Evolutionary conservation across 768 basidiomycete genomes (phyloP).

Genomic region (Suillus brevipes): DNA sequence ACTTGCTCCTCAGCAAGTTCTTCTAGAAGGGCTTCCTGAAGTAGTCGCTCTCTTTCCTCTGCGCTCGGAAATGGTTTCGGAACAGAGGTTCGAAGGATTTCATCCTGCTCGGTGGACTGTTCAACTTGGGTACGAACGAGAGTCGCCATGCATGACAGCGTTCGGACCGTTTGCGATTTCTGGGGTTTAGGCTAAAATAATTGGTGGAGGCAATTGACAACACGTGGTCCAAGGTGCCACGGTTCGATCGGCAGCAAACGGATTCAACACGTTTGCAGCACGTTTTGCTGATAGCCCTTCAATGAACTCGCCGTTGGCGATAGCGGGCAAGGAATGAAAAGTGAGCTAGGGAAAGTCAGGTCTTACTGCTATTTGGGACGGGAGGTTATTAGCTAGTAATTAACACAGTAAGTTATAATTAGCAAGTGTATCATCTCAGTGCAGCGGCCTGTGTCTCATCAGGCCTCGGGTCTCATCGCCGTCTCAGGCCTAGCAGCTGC

Average conservation of each 20-base stretch:
- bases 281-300: not conserved
- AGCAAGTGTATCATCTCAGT: not conserved
- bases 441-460: slow-evolving; percentile 1
- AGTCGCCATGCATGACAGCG: slow-evolving; percentile 25
- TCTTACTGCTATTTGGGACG: too few species aligned
- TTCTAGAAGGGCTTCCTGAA: slow-evolving; percentile 17
- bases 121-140: slow-evolving; percentile 20
- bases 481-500: too few species aligned
- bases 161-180: slow-evolving; percentile 1
- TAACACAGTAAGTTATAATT: too few species aligned
- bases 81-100: slow-evolving; percentile 9
- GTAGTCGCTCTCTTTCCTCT: slow-evolving; percentile 11
- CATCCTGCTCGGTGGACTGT: slow-evolving; percentile 8
- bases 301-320: not conserved
- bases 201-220: not conserved
- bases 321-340: not conserved
- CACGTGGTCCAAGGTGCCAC: not conserved
- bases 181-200: slow-evolving; percentile 2
- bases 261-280: not conserved
- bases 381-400: too few species aligned
- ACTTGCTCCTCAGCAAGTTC: slow-evolving; percentile 25
- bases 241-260: not conserved
- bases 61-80: slow-evolving; percentile 11
- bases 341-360: not conserved
- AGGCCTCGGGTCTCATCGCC: too few species aligned